A percentile compares a stretch with the other conserved stretches of the same genome.
These are phyloP conservation scores for Geotrichum candidum DNA, from an alignment of 1,139 yeast species.

Conservation along the genomic window DNA sequence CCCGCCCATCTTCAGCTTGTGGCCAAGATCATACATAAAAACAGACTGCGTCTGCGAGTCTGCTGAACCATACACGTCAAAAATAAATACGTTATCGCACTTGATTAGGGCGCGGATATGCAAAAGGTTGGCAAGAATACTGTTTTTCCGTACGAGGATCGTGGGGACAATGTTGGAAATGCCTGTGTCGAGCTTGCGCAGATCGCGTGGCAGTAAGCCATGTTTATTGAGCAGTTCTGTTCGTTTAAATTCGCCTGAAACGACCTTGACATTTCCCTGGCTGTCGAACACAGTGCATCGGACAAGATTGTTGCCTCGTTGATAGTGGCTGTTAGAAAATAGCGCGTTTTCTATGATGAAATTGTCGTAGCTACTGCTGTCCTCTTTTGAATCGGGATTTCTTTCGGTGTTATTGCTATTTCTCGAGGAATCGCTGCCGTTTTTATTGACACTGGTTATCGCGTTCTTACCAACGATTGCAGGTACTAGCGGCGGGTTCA, in stretches of 20 bases:
- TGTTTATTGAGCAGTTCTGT: constrained; percentile 68
- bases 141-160: constrained; percentile 68
- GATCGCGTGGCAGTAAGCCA: constrained; percentile 72
- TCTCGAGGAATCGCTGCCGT: neutral
- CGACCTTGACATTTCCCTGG: constrained; percentile 65
- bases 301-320: constrained; percentile 32
- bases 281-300: constrained; percentile 74
- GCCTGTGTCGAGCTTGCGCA: constrained; percentile 82
- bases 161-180: constrained; percentile 86
- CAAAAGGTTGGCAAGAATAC: constrained; percentile 71
- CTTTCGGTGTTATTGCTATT: neutral
- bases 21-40: constrained; percentile 80
- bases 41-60: constrained; percentile 65
- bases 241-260: constrained; percentile 72
- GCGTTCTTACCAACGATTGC: neutral
- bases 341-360: neutral
- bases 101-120: constrained; percentile 85
- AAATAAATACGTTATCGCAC: constrained; percentile 71
- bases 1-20: constrained; percentile 55
- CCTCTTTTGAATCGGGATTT: neutral
- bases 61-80: constrained; percentile 62
- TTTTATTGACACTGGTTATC: neutral
- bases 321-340: neutral
- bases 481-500: neutral
- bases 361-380: neutral